A percentile compares a stretch with the other conserved stretches of the same genome.
Evolutionary conservation across 192 early-diverging fungal species (phyloP).

Genomic region (Diversispora epigaea): DNA sequence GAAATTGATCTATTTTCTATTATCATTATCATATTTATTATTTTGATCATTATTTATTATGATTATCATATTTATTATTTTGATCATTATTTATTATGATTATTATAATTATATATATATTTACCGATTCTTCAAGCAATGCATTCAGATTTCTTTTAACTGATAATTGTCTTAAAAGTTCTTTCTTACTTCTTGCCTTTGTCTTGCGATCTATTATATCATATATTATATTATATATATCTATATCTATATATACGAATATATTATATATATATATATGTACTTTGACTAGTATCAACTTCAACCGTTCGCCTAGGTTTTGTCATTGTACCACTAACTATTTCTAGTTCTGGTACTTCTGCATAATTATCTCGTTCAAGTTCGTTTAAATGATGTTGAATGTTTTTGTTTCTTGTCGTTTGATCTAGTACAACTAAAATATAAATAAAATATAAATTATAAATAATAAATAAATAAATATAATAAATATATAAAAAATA

Average conservation of each 20-base stretch:
- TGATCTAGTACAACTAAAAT: slow-evolving; percentile 10
- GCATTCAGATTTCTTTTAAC: slow-evolving; percentile 22
- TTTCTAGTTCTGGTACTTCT: slow-evolving; percentile 26
- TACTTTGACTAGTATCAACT: slow-evolving; percentile 28
- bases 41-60: background rate
- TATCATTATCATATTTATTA: background rate
- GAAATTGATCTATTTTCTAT: slow-evolving; percentile 13
- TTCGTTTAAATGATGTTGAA: slow-evolving; percentile 25
- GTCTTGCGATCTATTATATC: slow-evolving; percentile 8
- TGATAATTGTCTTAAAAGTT: slow-evolving; percentile 16
- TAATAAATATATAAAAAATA: background rate
- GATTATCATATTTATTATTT: background rate
- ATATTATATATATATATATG: background rate
- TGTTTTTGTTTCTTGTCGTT: background rate
- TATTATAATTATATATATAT: background rate
- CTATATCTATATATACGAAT: background rate
- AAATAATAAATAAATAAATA: background rate
- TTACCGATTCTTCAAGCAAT: slow-evolving; percentile 29
- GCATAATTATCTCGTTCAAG: slow-evolving; percentile 30
- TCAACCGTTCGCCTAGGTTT: slow-evolving; percentile 26
- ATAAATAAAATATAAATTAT: background rate
- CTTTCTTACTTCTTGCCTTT: slow-evolving; percentile 19
- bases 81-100: background rate
- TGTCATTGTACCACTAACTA: slow-evolving; percentile 19
- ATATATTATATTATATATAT: background rate